Conservation (phyloP, 1,284 basidiomycete genomes). For the Ustilago loliicola region DNA sequence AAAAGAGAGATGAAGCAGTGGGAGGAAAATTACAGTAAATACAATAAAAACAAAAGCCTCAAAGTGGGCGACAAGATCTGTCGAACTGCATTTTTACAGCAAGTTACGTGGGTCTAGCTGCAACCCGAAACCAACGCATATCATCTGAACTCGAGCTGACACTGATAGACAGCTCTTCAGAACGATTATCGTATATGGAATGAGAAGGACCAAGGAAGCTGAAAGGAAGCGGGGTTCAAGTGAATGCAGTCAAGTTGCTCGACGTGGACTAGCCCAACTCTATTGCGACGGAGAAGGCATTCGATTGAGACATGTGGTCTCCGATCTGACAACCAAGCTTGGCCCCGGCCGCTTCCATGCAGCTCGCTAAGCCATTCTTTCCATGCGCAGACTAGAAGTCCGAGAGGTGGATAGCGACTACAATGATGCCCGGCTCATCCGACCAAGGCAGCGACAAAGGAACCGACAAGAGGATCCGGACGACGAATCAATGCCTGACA, state of each 20-base stretch:
- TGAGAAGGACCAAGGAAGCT: neutral
- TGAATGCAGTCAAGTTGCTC: neutral
- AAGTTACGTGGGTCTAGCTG: too few species aligned
- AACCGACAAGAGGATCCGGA: too few species aligned
- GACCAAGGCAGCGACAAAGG: neutral
- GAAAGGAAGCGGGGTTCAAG: neutral
- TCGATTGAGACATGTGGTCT: neutral
- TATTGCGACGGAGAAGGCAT: neutral
- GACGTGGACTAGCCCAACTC: constrained; percentile 1
- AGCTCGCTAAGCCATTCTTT: neutral
- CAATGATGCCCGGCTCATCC: too few species aligned
- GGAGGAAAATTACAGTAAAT: too few species aligned
- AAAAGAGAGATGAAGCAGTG: neutral
- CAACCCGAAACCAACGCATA: too few species aligned
- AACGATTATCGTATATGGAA: too few species aligned
- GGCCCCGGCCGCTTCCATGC: neutral
- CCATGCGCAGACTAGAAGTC: neutral
- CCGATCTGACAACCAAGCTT: neutral
- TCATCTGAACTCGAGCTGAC: too few species aligned
- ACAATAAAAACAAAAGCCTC: too few species aligned
- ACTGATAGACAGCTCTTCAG: too few species aligned
- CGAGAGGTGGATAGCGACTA: neutral
- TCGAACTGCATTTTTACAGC: too few species aligned
- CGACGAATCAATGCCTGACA: too few species aligned
- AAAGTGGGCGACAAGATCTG: too few species aligned